Percentiles rank a stretch among this genome's conserved stretches.
Evolutionary conservation across 371 early-diverging fungal species (phyloP).

Genomic region (Entomophthora muscae): DNA sequence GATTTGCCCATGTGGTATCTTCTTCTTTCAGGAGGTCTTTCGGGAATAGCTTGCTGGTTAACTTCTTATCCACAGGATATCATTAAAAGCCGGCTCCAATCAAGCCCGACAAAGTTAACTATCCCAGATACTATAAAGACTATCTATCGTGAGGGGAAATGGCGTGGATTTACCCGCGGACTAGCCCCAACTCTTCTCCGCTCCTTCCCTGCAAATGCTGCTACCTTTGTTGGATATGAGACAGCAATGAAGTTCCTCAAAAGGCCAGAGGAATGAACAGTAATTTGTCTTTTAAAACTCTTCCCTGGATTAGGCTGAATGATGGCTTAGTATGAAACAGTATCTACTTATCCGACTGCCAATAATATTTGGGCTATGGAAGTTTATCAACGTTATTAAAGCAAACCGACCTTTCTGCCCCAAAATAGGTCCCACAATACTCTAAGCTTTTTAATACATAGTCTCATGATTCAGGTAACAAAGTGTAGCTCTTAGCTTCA

Average conservation of each 20-base stretch:
- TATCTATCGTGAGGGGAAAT: slow-evolving; percentile 34
- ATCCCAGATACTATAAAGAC: not conserved
- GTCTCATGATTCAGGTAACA: no score
- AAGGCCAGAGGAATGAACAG: no score
- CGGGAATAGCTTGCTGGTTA: slow-evolving; percentile 72
- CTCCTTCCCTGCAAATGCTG: slow-evolving; percentile 50
- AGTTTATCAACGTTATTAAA: no score
- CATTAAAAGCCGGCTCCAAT: slow-evolving; percentile 61
- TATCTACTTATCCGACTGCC: no score
- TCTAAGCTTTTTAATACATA: no score
- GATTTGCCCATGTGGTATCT: slow-evolving; percentile 6
- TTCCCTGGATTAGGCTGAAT: no score
- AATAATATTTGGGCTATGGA: no score
- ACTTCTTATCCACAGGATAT: slow-evolving; percentile 82
- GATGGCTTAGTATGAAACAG: no score
- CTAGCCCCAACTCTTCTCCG: slow-evolving; percentile 39
- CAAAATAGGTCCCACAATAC: no score
- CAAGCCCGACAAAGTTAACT: not conserved
- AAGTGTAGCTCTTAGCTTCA: no score
- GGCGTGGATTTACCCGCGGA: slow-evolving; percentile 37
- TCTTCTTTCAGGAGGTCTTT: slow-evolving; percentile 43
- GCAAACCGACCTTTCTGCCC: no score
- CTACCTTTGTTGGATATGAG: slow-evolving; percentile 50
- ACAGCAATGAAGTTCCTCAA: slow-evolving; percentile 18
- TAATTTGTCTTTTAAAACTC: no score